phyloP scores from a whole-genome alignment of 2,329 filamentous ascomycete genomes.

The Apiospora arundinis region DNA sequence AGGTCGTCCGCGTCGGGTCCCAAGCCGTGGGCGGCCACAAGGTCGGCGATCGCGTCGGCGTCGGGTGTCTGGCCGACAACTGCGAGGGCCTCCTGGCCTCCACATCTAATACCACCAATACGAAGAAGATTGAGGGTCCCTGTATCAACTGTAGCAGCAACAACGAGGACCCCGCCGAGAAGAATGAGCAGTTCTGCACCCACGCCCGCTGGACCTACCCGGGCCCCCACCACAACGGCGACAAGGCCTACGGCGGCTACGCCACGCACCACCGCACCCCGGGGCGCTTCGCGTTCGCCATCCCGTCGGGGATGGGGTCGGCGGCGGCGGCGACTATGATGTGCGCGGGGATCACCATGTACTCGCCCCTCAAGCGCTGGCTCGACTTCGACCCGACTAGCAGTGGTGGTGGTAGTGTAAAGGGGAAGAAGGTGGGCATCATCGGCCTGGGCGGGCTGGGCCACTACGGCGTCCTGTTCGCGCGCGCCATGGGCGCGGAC shows the following conservation, averaged over 20 bases:
- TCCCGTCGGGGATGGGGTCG: slow-evolving; percentile 42
- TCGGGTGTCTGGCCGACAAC: slow-evolving; percentile 53
- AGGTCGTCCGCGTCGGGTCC: slow-evolving; percentile 48
- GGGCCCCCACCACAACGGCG: slow-evolving; percentile 51
- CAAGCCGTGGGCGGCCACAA: slow-evolving; percentile 43
- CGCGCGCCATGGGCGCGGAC: slow-evolving; percentile 66
- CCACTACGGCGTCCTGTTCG: slow-evolving; percentile 68
- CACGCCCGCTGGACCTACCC: slow-evolving; percentile 50
- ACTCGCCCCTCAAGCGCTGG: slow-evolving; percentile 56
- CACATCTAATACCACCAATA: too few species aligned
- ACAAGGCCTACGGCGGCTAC: slow-evolving; percentile 61
- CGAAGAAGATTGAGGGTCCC: slow-evolving; percentile 21
- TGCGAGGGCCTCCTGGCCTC: slow-evolving; percentile 40
- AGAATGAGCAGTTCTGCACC: slow-evolving; percentile 33
- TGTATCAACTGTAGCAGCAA: slow-evolving; percentile 32
- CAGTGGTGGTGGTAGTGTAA: slow-evolving; percentile 61
- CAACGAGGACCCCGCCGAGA: slow-evolving; percentile 14
- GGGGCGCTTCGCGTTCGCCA: slow-evolving; percentile 50
- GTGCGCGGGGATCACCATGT: slow-evolving; percentile 71
- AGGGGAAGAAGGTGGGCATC: slow-evolving; percentile 69
- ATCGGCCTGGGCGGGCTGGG: slow-evolving; percentile 70
- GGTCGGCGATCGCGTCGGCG: slow-evolving; percentile 59
- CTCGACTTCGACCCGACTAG: neutral
- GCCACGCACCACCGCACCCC: slow-evolving; percentile 31
- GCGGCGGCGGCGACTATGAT: slow-evolving; percentile 64